Evolutionary conservation across 1,284 basidiomycete genomes (phyloP).

Genomic region (Leccinum cinnamomeum): DNA sequence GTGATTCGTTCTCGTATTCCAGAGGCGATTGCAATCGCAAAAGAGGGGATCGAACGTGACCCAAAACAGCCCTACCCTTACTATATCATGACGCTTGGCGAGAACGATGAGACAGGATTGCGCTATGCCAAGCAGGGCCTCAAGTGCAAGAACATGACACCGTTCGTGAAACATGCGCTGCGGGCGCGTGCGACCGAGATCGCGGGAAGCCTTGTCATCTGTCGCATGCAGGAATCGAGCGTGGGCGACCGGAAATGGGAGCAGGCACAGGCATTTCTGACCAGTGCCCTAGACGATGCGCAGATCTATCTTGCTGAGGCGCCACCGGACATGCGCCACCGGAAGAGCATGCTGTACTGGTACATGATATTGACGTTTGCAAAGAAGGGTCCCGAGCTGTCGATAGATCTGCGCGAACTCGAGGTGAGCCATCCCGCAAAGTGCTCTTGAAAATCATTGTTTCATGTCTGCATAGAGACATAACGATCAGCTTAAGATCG

Average conservation of each 20-base stretch:
- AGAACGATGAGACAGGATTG: slow-evolving; percentile 34
- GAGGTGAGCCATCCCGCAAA: slow-evolving; percentile 36
- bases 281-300: slow-evolving; percentile 53
- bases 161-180: slow-evolving; percentile 52
- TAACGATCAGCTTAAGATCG: slow-evolving; percentile 43
- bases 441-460: neutral
- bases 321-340: slow-evolving; percentile 58
- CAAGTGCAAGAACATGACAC: slow-evolving; percentile 45
- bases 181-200: slow-evolving; percentile 58
- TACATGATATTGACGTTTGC: slow-evolving; percentile 50
- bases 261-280: slow-evolving; percentile 59
- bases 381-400: slow-evolving; percentile 49
- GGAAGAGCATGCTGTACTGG: slow-evolving; percentile 49
- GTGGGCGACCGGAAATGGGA: slow-evolving; percentile 47
- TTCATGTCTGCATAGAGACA: slow-evolving; percentile 34
- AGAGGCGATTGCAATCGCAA: slow-evolving; percentile 36
- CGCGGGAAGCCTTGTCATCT: slow-evolving; percentile 51
- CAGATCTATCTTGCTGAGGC: slow-evolving; percentile 52
- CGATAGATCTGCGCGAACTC: slow-evolving; percentile 46
- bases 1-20: slow-evolving; percentile 45
- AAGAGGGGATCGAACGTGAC: slow-evolving; percentile 42
- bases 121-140: slow-evolving; percentile 51
- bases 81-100: too few relatives aligned
- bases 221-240: slow-evolving; percentile 42
- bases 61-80: slow-evolving; percentile 35